Conservation (phyloP, 176 grass and related monocot genomes). For the Elaeis guineensis region DNA sequence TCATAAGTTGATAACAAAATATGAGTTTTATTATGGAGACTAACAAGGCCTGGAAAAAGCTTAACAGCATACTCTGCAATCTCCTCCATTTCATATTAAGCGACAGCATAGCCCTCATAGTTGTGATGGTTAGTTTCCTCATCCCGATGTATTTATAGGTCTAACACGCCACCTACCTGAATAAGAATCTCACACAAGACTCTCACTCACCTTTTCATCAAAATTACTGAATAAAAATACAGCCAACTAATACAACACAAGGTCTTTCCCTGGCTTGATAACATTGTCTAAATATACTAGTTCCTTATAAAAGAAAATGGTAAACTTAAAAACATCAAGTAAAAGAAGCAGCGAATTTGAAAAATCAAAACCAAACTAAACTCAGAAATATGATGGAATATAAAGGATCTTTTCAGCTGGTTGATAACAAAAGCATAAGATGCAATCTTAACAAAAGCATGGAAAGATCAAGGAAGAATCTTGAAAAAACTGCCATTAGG, state of each 20-base stretch:
- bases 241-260: slow-evolving; percentile 22
- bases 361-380: no score
- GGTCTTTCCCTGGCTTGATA: background rate
- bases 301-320: background rate
- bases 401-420: no score
- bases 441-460: no score
- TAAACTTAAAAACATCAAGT: background rate
- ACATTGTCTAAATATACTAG: no score
- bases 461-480: no score
- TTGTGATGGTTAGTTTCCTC: slow-evolving; percentile 85
- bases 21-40: slow-evolving; percentile 72
- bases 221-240: slow-evolving; percentile 72
- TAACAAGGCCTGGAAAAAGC: slow-evolving; percentile 88
- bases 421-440: no score
- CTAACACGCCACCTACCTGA: slow-evolving; percentile 82
- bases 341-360: no score
- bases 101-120: slow-evolving; percentile 72
- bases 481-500: no score
- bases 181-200: slow-evolving; percentile 93
- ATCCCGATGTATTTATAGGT: slow-evolving; percentile 87
- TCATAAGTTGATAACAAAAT: no score
- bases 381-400: no score
- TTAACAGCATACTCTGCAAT: slow-evolving; percentile 94
- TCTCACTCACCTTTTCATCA: slow-evolving; percentile 81
- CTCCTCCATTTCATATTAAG: slow-evolving; percentile 80